Evolutionary conservation across 352 stramenopile species (phyloP), one percentile per base, ranked within the genome.

Genomic region (Blastocystis sp.): DNA sequence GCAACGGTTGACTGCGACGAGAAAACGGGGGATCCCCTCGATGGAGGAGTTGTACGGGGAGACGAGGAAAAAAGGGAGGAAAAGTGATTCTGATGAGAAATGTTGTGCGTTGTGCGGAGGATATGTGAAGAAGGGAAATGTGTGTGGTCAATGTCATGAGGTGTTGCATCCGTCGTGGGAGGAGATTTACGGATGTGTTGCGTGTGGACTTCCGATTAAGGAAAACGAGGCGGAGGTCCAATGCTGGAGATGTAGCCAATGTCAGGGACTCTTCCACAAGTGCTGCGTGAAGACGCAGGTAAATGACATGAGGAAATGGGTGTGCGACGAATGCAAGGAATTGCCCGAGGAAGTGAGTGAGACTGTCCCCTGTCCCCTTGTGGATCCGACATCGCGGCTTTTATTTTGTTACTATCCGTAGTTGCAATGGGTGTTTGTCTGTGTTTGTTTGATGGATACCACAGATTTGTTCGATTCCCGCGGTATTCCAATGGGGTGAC

Each of bases 371-470:
- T 48, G 34, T 29, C 36, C n/a, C 32, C 7, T 72, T 21, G 27
- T 72, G 21, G 69, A 81, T 38, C 46, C 46, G 7, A 11, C 53
- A 11, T 64, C 48, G 2, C 14, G 16, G 9, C 27, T 81, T 44
- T 14, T 81, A 11, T 44, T 21, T 29, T 59, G 51, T 27, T 59
- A 59, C 11, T 59, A 59, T 59, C 32, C 51, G 4, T 59, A 18
- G 3, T 59, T 18, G 32, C 32, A 11, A 54, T 21, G 21, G 51
- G 7, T 14, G 7, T 46, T 53, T 53, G n/a, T 53, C 7, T 53
- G 24, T 75, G n/a, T 4, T 51, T 75, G 44, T 81, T 81, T 64
- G 21, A 63, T 61, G 29, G 16, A 40, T 14, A 59, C n/a, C n/a
- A 78, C 36, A 14, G 8, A 34, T 63, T 29, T 34, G 6, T 32